Percentiles rank a stretch among this genome's conserved stretches.
Evolutionary conservation across 2,329 filamentous ascomycete genomes (phyloP).

Genomic region (Apiospora aurea): DNA sequence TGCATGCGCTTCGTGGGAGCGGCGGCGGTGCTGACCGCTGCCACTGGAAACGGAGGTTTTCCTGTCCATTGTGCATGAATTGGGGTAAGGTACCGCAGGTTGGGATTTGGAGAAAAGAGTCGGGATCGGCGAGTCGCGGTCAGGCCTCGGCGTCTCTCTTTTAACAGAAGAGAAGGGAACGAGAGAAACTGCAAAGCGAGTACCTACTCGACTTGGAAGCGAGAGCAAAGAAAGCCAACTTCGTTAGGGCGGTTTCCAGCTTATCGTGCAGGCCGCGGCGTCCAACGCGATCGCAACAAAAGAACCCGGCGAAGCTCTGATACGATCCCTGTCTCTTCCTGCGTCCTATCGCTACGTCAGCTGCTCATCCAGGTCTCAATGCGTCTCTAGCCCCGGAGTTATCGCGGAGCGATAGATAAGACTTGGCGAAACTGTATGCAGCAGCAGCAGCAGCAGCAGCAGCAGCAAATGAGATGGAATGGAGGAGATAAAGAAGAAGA

Average conservation of each 20-base stretch:
- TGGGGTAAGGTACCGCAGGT: background rate
- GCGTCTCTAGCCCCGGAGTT: background rate
- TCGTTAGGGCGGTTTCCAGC: conserved; percentile 1
- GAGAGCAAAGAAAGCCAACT: background rate
- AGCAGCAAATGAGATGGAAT: background rate
- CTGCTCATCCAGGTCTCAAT: background rate
- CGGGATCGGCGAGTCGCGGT: conserved; percentile 9
- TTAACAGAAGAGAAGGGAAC: conserved; percentile 2
- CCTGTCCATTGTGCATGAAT: conserved; percentile 20
- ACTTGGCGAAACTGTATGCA: background rate
- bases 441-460: background rate
- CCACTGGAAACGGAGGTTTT: conserved; percentile 21
- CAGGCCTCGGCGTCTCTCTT: background rate
- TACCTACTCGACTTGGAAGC: background rate
- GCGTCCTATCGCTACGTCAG: conserved; percentile 8
- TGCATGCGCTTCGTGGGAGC: conserved; percentile 26
- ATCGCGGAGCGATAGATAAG: conserved; percentile 11
- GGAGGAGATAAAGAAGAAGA: background rate
- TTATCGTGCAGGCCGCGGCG: background rate
- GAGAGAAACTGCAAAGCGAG: background rate
- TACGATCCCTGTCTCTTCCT: conserved; percentile 1
- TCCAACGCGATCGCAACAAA: background rate
- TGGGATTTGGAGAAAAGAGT: background rate
- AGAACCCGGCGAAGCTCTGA: background rate
- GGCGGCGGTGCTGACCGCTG: background rate